Percentiles rank a stretch among this genome's conserved stretches.
Evolutionary conservation across 75 land plant species (phyloP).

Genomic region (Pinus taeda): DNA sequence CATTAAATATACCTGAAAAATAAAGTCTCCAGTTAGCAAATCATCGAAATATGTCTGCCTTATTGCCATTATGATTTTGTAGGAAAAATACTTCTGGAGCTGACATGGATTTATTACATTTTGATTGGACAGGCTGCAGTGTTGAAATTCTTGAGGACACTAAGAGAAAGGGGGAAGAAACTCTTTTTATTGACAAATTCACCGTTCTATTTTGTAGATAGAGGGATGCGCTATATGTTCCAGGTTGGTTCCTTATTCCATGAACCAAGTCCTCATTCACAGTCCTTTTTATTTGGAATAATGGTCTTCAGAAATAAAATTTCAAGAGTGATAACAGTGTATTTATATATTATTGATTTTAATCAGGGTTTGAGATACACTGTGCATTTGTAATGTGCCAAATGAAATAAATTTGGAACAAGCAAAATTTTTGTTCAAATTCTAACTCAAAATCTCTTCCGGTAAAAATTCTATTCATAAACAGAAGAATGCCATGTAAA

Average conservation of each 20-base stretch:
- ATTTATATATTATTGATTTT: too few species aligned
- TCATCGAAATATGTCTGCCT: background rate
- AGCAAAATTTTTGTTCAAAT: too few species aligned
- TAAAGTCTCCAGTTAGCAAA: too few species aligned
- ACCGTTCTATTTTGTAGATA: slow-evolving; percentile 93
- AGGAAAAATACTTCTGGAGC: background rate
- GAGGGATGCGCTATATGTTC: slow-evolving; percentile 88
- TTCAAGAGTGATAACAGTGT: too few species aligned
- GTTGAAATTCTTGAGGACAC: slow-evolving; percentile 48
- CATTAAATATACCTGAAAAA: background rate
- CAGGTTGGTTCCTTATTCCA: background rate
- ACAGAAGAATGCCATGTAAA: too few species aligned
- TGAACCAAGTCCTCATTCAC: background rate
- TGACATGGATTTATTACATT: background rate
- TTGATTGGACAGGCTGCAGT: slow-evolving; percentile 51
- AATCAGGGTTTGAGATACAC: too few species aligned
- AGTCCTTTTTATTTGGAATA: background rate
- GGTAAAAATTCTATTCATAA: too few species aligned
- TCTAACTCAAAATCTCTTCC: too few species aligned
- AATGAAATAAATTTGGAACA: too few species aligned
- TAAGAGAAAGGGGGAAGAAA: slow-evolving; percentile 87
- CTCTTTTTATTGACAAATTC: slow-evolving; percentile 92
- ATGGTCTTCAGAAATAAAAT: too few species aligned
- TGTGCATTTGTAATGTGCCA: too few species aligned
- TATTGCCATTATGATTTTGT: background rate